Base-by-base conservation (phyloP, 2,329 filamentous ascomycete genomes). In the Tympanopsis confertula region DNA sequence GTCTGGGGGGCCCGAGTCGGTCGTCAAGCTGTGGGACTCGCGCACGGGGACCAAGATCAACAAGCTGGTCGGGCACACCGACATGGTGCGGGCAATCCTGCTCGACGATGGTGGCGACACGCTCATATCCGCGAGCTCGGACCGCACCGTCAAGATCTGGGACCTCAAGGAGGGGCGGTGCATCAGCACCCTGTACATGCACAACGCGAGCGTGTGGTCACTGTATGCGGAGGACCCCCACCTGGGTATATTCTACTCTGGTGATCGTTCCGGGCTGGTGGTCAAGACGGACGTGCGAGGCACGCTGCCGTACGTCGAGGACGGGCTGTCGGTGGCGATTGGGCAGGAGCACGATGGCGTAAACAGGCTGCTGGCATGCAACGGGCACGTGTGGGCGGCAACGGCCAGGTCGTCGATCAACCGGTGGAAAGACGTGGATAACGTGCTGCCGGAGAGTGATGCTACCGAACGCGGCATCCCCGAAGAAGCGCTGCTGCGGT, bases 101-200 rank as follows among this genome's bases (percentile, higher is more conserved):
- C 78, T 98, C 45, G 94, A 86, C 49, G 78, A 89, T 47, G 78
- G 84, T 42, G 87, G 86, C 29, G 87, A 94, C 53, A 93, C 79
- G 29, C 85, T 98, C 48, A 75, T 98, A 68, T 94, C 89, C 1
- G 88, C 86, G 12, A 94, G 89, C 49, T 89, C 89, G 1, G 91
- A 98, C 56, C 87, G 94, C 61, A 96, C 91, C 0, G 82, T 98
- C 65, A 98, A 98, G 63, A 77, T 96, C 41, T 98, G 91, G 91
- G 95, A 87, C 47, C 80, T 96, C 48, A 91, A 85, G 12, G 89
- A 87, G 17, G 91, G 91, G 39, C 74, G 91, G 47, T 98, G 91
- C 68, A 89, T 96, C 82, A 86, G 95, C 59, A 98, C 91, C 1
- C 73, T 98, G 49, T 95, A 88, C 39, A 98, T 98, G 91, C 91